Evolutionary conservation across 345 rosid genomes (phyloP), one percentile per base, ranked within the genome.

Genomic region (Lepidium sativum): DNA sequence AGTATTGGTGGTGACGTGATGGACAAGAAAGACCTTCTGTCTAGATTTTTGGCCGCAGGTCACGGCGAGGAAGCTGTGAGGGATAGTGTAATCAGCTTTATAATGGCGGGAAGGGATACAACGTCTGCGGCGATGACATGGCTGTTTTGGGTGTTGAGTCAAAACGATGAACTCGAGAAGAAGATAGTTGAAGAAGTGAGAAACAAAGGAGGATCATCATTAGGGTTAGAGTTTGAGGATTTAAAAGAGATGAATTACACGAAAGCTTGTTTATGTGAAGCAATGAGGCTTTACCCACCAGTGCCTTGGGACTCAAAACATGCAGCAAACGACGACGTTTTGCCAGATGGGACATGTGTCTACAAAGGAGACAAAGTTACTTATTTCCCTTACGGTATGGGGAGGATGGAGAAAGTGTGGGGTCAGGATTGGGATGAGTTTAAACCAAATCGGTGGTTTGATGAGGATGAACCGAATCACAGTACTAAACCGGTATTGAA

Each of bases 271-370:
- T 20, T 87, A 4, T 84, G 84, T 32, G 97, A 90, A 65, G 71
- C 92, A 15, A 81, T 85, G 82, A 58, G 95, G 67, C 84, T 87
- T 10, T 87, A 85, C 65, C 92, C 92, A 3, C 88, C 92, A 7
- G 88, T 85, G 16, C 82, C 90, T 18, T 81, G 92, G 84, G 83
- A 85, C 68, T 86, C 90, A 4, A 89, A 87, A 63, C 83, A 80
- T 31, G 86, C 92, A 12, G 58, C 63, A 3, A 57, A 51, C 60
- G 70, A 76, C 43, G 90, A 89, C 68, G 60, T 76, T 37, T 49
- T 89, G 25, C 95, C 97, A 1, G 85, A 85, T 17, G 97, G 97
- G 9, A 86, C 92, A 21, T 45, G 2, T 0, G 83, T 89, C 0
- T 13, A 42, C 13, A 75, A 51, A n/a, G 84, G 90, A 11, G 85